phyloP scores from a whole-genome alignment of 2,329 filamentous ascomycete species.

The Dactylella cylindrospora region DNA sequence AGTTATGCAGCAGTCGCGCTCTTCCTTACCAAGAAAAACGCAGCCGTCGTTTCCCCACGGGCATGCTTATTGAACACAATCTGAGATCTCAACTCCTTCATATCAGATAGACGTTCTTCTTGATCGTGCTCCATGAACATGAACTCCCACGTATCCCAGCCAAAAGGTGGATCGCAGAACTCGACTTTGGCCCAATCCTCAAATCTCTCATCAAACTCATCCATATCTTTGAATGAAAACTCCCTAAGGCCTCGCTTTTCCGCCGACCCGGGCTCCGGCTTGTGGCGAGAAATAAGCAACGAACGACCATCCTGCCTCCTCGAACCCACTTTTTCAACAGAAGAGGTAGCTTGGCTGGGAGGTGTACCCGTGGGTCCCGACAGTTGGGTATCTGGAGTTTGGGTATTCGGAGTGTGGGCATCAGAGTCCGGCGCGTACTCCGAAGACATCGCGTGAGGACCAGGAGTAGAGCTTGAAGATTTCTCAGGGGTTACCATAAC shows the following conservation, averaged over 20 bases:
- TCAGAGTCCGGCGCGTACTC: background rate
- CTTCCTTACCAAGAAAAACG: too few relatives aligned
- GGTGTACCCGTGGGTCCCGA: background rate
- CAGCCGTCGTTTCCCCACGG: background rate
- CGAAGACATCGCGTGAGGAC: background rate
- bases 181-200: background rate
- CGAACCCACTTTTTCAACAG: background rate
- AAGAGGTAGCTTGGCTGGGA: background rate
- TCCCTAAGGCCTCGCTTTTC: slow-evolving; percentile 1
- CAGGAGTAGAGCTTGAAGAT: background rate
- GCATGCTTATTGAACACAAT: slow-evolving; percentile 4
- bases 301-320: background rate
- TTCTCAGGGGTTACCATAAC: too few relatives aligned
- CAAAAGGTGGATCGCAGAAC: background rate
- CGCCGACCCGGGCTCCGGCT: too few relatives aligned
- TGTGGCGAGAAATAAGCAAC: too few relatives aligned
- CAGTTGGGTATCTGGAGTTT: slow-evolving; percentile 11
- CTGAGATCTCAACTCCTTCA: background rate
- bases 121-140: background rate
- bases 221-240: slow-evolving; percentile 2
- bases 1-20: too few relatives aligned
- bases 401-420: too few relatives aligned
- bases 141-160: slow-evolving; percentile 7
- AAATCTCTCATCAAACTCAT: slow-evolving; percentile 3
- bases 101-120: background rate